Conservation (phyloP, 768 basidiomycete species). For the Russula abietina region DNA sequence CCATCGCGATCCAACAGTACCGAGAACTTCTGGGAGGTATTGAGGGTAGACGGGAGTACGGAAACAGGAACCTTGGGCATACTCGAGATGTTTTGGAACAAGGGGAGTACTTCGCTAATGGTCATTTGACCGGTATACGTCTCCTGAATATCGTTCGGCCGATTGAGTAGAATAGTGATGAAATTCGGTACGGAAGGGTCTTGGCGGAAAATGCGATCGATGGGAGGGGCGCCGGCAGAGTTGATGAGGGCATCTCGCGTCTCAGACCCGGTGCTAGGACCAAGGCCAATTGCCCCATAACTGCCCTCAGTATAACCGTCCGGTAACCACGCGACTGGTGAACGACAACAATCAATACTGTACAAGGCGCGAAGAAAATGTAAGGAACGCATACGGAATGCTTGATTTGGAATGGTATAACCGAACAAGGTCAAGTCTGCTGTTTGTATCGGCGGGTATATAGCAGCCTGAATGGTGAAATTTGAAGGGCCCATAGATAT, state of each 20-base stretch:
- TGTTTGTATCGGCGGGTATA: too few relatives aligned
- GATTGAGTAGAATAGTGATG: too few relatives aligned
- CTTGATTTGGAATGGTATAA: too few relatives aligned
- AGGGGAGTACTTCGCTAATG: too few relatives aligned
- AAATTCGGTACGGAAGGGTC: slow-evolving; percentile 45
- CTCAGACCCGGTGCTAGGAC: slow-evolving; percentile 48
- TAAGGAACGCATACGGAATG: too few relatives aligned
- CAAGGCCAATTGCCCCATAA: slow-evolving; percentile 50
- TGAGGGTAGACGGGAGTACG: slow-evolving; percentile 36
- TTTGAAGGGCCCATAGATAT: slow-evolving; percentile 35
- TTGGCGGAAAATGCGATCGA: slow-evolving; percentile 60
- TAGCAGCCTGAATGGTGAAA: too few relatives aligned
- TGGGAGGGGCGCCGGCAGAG: slow-evolving; percentile 43
- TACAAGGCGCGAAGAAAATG: slow-evolving; percentile 21
- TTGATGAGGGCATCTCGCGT: slow-evolving; percentile 33
- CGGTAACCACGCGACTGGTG: slow-evolving; percentile 39
- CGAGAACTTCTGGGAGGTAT: slow-evolving; percentile 60
- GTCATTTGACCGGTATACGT: too few relatives aligned
- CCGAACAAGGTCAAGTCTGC: too few relatives aligned
- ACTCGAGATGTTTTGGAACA: slow-evolving; percentile 43
- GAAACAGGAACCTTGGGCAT: slow-evolving; percentile 49
- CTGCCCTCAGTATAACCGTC: slow-evolving; percentile 30
- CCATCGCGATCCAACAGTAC: slow-evolving; percentile 55
- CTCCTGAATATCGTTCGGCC: too few relatives aligned
- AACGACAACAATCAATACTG: not conserved